Percentiles rank a stretch among this genome's conserved stretches.
phyloP scores from a whole-genome alignment of 2,329 filamentous ascomycete genomes.

The Coniella vitis region DNA sequence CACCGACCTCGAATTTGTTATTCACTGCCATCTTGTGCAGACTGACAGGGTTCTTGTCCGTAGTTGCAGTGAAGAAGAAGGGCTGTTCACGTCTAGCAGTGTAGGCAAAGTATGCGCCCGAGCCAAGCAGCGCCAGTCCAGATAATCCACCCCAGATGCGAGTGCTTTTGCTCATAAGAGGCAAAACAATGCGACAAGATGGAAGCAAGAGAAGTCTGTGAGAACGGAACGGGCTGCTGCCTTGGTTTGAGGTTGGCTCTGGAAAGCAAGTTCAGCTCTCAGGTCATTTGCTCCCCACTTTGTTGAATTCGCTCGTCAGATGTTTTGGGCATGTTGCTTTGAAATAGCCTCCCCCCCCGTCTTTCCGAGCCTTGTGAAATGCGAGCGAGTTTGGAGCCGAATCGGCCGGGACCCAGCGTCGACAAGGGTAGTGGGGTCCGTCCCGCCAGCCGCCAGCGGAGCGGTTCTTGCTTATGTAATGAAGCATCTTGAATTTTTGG shows the following conservation, averaged over 20 bases:
- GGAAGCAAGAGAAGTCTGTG: slow-evolving; percentile 16
- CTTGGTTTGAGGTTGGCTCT: background rate
- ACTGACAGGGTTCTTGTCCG: slow-evolving; percentile 10
- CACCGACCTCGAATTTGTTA: slow-evolving; percentile 39
- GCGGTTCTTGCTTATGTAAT: slow-evolving; percentile 17
- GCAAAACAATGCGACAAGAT: background rate
- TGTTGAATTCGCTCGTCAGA: slow-evolving; percentile 6
- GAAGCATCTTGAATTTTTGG: slow-evolving; percentile 7
- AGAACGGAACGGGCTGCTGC: too few relatives aligned
- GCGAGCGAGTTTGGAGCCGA: background rate
- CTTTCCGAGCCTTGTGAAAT: background rate
- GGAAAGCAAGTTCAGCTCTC: slow-evolving; percentile 2
- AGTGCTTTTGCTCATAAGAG: slow-evolving; percentile 8
- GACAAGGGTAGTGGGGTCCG: slow-evolving; percentile 9
- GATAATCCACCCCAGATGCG: slow-evolving; percentile 18
- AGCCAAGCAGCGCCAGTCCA: slow-evolving; percentile 19
- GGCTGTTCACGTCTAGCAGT: background rate
- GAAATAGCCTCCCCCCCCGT: slow-evolving; percentile 11
- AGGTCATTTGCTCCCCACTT: background rate
- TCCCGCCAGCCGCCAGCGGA: slow-evolving; percentile 2
- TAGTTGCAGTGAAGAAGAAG: background rate
- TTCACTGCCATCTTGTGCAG: slow-evolving; percentile 35
- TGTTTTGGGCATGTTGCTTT: slow-evolving; percentile 13
- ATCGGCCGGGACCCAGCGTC: slow-evolving; percentile 6
- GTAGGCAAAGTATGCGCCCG: slow-evolving; percentile 20